Base-by-base conservation (phyloP, 768 basidiomycete genomes). In the Boletus fagicola region DNA sequence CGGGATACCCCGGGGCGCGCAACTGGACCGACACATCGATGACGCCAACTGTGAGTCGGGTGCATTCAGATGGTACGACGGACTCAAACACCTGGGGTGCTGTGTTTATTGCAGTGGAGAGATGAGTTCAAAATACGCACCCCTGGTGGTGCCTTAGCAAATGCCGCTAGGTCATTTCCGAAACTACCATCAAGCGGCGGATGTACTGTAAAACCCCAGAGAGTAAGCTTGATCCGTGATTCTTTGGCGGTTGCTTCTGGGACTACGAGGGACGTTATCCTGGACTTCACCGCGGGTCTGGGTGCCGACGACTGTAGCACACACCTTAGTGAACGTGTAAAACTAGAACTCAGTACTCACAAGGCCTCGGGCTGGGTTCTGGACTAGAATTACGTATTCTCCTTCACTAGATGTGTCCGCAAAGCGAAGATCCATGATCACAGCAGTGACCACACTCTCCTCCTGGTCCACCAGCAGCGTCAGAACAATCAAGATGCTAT, bases 61-160 rank as follows among this genome's bases (percentile, higher is more conserved):
- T 98, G 43, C 88, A 75, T 68, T 98, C 97, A 54, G 81, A 93
- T 1, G 97, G 97, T 16, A 94, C 84, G 13, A 97, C 94, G 24
- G 92, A 82, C 70, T 95, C 95, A 66, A 99, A 99, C 1, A 90
- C 88, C 94, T 85, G 58, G 7, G 36, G 48, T 18, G 30, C 48
- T 28, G 20, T 31, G 24, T 57, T 42, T 40, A 28, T 49, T 58
- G 48, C 59, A 51, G 24, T 20, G 38, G 20, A 16, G 11, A 46
- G 44, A 52, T 40, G 28, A 33, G 51, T 49, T 49, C n/a, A 53
- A 40, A 26, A 45, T 11, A 79, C 89, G 59, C 72, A 94, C 96
- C 22, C 91, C 94, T 46, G 92, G 89, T 5, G 97, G 97, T 28
- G 93, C 84, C 69, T 92, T 92, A 18, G 77, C 75, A 65, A 94